phyloP scores from a whole-genome alignment of 768 basidiomycete genomes.

The Tubosaeta sp. region DNA sequence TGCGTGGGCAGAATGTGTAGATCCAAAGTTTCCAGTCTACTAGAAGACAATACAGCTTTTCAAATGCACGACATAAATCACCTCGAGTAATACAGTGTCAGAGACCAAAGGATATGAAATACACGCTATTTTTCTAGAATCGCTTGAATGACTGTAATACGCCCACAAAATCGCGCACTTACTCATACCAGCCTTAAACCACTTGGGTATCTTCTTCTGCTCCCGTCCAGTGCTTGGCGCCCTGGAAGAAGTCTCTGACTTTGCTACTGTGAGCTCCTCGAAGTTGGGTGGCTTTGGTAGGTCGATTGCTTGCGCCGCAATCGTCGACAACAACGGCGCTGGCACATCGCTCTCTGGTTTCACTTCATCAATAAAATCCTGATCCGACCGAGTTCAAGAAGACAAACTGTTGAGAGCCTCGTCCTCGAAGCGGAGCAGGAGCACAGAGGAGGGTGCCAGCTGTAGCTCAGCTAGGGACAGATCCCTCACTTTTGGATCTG shows the following conservation, averaged over 20 bases:
- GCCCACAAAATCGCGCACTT: conserved; percentile 18
- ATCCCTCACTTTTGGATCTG: conserved; percentile 69
- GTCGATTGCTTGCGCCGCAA: conserved; percentile 59
- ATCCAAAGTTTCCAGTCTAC: conserved; percentile 77
- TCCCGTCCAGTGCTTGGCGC: conserved; percentile 23
- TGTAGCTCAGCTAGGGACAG: conserved; percentile 64
- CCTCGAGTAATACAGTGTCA: conserved; percentile 4
- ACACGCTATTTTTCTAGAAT: conserved; percentile 27
- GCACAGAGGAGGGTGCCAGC: conserved; percentile 75
- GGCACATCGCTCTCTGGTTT: conserved; percentile 47
- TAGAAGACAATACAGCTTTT: conserved; percentile 30
- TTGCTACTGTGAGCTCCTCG: conserved; percentile 9
- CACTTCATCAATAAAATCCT: not conserved
- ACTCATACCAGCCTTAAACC: conserved; percentile 70
- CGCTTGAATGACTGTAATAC: not conserved
- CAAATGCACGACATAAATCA: conserved; percentile 3
- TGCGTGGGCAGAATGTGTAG: conserved; percentile 75
- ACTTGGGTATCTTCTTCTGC: conserved; percentile 67
- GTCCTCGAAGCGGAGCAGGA: conserved; percentile 73
- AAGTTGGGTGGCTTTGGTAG: conserved; percentile 57
- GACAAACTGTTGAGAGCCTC: conserved; percentile 60
- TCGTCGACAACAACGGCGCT: conserved; percentile 58
- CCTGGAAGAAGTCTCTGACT: conserved; percentile 2
- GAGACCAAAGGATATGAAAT: conserved; percentile 32
- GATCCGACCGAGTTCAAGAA: not conserved